These are phyloP conservation scores for Arxiozyma bovina DNA, from an alignment of 1,139 yeast species.

Conservation along the genomic window DNA sequence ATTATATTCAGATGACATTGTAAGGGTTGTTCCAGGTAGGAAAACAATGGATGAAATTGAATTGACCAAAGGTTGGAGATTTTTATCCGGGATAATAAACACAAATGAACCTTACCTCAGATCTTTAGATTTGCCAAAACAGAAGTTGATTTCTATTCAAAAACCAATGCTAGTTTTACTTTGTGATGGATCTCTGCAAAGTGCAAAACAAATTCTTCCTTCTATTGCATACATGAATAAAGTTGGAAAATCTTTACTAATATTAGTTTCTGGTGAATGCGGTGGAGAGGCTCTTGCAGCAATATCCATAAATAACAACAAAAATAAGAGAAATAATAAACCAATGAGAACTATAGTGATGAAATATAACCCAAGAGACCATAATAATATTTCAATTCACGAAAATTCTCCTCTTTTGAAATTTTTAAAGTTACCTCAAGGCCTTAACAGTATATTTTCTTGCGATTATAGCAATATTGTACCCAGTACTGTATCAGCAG, in stretches of 20 bases:
- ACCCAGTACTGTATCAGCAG: constrained; percentile 25
- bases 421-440: constrained; percentile 25
- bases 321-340: constrained; percentile 19
- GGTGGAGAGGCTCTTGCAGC: constrained; percentile 27
- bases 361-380: constrained; percentile 19
- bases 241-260: constrained; percentile 18
- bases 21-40: constrained; percentile 25
- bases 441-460: constrained; percentile 23
- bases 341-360: constrained; percentile 17
- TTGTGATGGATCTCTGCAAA: constrained; percentile 25
- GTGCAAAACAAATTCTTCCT: constrained; percentile 24
- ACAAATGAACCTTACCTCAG: constrained; percentile 25
- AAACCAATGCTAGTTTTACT: constrained; percentile 21
- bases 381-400: constrained; percentile 14
- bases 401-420: constrained; percentile 22
- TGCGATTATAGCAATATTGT: constrained; percentile 22
- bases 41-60: constrained; percentile 23
- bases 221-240: constrained; percentile 23
- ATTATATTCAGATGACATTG: constrained; percentile 23
- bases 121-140: constrained; percentile 21
- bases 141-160: constrained; percentile 22
- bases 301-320: constrained; percentile 28
- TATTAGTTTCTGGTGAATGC: constrained; percentile 25
- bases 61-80: constrained; percentile 27
- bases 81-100: constrained; percentile 21